Conservation (phyloP, 1,284 basidiomycete species). For the Trichosporon sp. region DNA sequence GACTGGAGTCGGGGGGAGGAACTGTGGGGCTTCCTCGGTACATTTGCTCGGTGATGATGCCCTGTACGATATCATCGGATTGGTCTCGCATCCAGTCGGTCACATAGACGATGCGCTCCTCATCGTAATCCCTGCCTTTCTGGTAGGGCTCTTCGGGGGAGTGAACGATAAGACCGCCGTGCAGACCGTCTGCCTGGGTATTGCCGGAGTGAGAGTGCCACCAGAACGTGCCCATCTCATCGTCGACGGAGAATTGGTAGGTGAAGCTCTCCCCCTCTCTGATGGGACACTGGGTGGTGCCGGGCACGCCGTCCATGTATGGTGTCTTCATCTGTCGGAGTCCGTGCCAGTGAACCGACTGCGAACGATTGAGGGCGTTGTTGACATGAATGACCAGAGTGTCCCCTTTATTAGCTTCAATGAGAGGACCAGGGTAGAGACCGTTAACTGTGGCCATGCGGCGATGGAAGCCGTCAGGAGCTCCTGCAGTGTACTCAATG, state of each 20-base stretch:
- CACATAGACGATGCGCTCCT: conserved; percentile 27
- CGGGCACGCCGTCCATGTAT: conserved; percentile 33
- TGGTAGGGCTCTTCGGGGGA: conserved; percentile 21
- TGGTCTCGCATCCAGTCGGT: conserved; percentile 28
- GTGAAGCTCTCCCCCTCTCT: conserved; percentile 51
- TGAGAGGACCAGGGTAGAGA: conserved; percentile 21
- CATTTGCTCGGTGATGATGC: background rate
- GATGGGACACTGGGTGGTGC: conserved; percentile 52
- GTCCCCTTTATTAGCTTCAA: conserved; percentile 32
- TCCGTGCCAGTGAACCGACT: conserved; percentile 32
- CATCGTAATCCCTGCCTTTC: conserved; percentile 29
- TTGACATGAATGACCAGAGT: conserved; percentile 25
- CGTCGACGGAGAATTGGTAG: conserved; percentile 44
- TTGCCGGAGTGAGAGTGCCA: conserved; percentile 36
- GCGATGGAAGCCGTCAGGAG: conserved; percentile 1
- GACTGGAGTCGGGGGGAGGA: conserved; percentile 18
- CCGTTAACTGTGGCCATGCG: conserved; percentile 2
- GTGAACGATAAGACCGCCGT: conserved; percentile 30
- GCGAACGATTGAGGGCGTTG: conserved; percentile 21
- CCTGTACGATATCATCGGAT: conserved; percentile 21
- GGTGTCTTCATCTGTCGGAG: conserved; percentile 25
- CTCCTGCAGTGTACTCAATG: background rate
- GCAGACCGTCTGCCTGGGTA: conserved; percentile 31
- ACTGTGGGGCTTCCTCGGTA: conserved; percentile 4
- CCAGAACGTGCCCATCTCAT: conserved; percentile 29